These are phyloP conservation scores for Fusarium mundagurra DNA, from an alignment of 2,329 filamentous ascomycete genomes.

Conservation along the genomic window DNA sequence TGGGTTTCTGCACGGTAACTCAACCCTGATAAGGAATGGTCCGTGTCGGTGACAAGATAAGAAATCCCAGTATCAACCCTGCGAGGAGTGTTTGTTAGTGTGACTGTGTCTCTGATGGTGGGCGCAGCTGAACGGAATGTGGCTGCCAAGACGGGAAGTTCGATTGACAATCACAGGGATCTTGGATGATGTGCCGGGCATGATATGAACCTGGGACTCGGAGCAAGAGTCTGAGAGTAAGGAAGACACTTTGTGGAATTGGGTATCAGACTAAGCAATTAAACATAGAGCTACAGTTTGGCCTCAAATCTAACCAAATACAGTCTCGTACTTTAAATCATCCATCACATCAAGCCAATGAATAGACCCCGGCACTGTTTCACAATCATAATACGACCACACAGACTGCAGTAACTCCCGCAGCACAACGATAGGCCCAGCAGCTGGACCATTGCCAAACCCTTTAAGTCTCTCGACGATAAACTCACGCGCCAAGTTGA, in stretches of 20 bases:
- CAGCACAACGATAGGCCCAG: slow-evolving; percentile 19
- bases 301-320: slow-evolving; percentile 17
- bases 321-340: slow-evolving; percentile 30
- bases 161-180: neutral
- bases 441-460: neutral
- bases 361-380: slow-evolving; percentile 15
- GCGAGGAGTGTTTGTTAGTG: neutral
- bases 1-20: slow-evolving; percentile 25
- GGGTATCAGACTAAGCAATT: neutral
- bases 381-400: slow-evolving; percentile 28
- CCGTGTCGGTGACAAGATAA: slow-evolving; percentile 12
- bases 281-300: neutral
- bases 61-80: neutral
- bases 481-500: slow-evolving; percentile 14
- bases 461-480: slow-evolving; percentile 16
- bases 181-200: neutral
- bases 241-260: neutral
- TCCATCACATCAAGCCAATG: slow-evolving; percentile 28
- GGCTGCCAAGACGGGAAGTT: slow-evolving; percentile 4
- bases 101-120: neutral
- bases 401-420: slow-evolving; percentile 24
- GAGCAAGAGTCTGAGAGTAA: too few species aligned
- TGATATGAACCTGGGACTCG: too few species aligned
- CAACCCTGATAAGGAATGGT: slow-evolving; percentile 29
- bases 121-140: neutral